A percentile compares a stretch with the other conserved stretches of the same genome.
These are phyloP conservation scores for Aspergillus sp. DNA, from an alignment of 2,329 filamentous ascomycete species.

Conservation along the genomic window DNA sequence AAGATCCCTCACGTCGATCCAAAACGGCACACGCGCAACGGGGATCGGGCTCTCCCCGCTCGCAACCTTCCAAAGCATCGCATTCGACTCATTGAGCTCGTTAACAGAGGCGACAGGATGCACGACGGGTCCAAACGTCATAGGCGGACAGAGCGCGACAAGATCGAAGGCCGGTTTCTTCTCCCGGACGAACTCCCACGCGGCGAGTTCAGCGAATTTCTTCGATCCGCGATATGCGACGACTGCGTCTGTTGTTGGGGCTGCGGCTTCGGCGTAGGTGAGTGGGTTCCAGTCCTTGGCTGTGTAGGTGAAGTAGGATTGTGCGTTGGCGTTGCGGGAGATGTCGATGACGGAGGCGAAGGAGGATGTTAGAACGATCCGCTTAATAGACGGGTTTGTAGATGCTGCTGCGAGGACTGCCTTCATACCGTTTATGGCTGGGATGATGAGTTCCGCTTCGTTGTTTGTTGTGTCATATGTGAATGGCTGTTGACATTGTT, in stretches of 20 bases:
- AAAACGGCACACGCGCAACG: constrained; percentile 33
- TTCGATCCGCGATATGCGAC: constrained; percentile 39
- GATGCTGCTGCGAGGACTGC: constrained; percentile 44
- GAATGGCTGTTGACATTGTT: constrained; percentile 40
- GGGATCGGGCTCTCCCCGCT: constrained; percentile 39
- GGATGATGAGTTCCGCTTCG: constrained; percentile 49
- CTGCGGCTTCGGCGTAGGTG: constrained; percentile 33
- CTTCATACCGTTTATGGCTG: constrained; percentile 53
- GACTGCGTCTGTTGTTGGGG: constrained; percentile 25
- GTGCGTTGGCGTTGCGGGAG: constrained; percentile 15
- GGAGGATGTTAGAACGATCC: constrained; percentile 36
- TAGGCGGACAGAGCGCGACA: constrained; percentile 51
- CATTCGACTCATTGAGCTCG: constrained; percentile 50
- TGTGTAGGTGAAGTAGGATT: constrained; percentile 32
- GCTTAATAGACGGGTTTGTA: constrained; percentile 25
- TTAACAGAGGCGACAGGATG: constrained; percentile 42
- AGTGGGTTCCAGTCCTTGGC: constrained; percentile 38
- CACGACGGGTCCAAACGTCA: constrained; percentile 51
- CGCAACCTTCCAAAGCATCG: constrained; percentile 48
- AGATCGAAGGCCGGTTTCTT: constrained; percentile 47
- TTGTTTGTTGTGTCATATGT: constrained; percentile 51
- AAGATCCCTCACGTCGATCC: constrained; percentile 54
- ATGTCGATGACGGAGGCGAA: constrained; percentile 35
- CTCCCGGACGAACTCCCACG: constrained; percentile 39
- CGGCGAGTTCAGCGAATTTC: constrained; percentile 36